Base-by-base conservation (phyloP, 1,284 basidiomycete species). In the Trichosporon ovoides region DNA sequence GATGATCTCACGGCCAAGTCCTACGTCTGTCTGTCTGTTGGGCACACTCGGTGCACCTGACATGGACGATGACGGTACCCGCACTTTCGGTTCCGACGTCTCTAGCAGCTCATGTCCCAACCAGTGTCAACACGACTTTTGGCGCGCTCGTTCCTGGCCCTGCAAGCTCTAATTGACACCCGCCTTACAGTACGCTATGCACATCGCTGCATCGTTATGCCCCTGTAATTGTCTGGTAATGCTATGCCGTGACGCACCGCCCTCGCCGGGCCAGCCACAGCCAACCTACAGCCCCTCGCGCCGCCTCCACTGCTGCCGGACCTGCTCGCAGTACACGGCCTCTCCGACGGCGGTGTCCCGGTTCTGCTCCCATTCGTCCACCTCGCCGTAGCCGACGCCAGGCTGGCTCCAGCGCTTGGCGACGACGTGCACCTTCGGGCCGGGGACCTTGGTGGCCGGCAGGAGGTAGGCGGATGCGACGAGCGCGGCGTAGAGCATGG, bases 401-500 rank as follows among this genome's bases (percentile, higher is more conserved):
- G 68, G 66, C 10, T 58, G 38, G 0, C 57, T 56, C 61, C 63
- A 70, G 16, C 70, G 58, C 31, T 53, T 57, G 1, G 68, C 46
- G 3, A 63, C 59, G 14, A 69, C 63, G 16, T 54, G 52, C 51
- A 72, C 67, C 53, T 68, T 71, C 19, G 65, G 69, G 1, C 63
- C 69, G 1, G 73, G 68, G 11, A 68, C 59, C 49, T 67, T 64
- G 2, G 50, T 33, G 0, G 68, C 38, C 2, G 71, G 63, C 3
- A 62, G 55, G 20, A 75, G 43, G 62, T 67, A 71, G 34, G 48
- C 28, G 40, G 60, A 53, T 20, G 66, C 63, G 18, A 76, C 60
- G 11, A 73, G 46, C 7, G 72, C 71, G 7, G 70, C 69, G 60
- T 75, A 75, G 19, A 76, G 46, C 62, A 75, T 68, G 1, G 68